Evolutionary conservation across 1,284 basidiomycete species (phyloP).

Genomic region (Coriolopsis trogii): DNA sequence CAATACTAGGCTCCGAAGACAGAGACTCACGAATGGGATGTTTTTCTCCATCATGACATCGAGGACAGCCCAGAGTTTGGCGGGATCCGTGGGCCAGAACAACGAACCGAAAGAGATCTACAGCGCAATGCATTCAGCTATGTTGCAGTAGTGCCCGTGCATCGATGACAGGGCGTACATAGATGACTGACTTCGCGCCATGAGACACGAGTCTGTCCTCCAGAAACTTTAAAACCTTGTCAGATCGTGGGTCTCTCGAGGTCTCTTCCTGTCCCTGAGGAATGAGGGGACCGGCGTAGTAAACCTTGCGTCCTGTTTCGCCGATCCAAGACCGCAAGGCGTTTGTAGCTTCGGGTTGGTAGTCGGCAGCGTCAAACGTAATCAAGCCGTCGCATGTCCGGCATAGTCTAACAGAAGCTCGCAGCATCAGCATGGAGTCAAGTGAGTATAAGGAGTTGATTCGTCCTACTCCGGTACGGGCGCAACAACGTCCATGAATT

Average conservation of each 20-base stretch:
- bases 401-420: neutral
- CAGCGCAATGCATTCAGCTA: neutral
- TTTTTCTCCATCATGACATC: conserved; percentile 17
- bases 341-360: neutral
- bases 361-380: neutral
- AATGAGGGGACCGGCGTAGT: conserved; percentile 13
- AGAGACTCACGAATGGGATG: conserved; percentile 19
- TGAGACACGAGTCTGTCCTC: neutral
- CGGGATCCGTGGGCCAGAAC: conserved; percentile 17
- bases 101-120: conserved; percentile 21
- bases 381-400: neutral
- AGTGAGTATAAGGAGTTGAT: no score
- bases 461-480: conserved; percentile 6
- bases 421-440: no score
- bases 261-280: neutral
- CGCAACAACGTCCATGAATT: neutral
- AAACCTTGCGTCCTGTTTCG: neutral
- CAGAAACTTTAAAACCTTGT: neutral
- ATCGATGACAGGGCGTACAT: conserved; percentile 7
- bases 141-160: neutral
- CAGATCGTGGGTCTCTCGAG: neutral
- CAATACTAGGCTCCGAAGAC: neutral
- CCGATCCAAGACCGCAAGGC: neutral
- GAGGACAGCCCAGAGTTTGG: conserved; percentile 11
- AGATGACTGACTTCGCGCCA: conserved; percentile 17